These are phyloP conservation scores for Fusarium lyarnte DNA, from an alignment of 2,329 filamentous ascomycete genomes.

Conservation along the genomic window DNA sequence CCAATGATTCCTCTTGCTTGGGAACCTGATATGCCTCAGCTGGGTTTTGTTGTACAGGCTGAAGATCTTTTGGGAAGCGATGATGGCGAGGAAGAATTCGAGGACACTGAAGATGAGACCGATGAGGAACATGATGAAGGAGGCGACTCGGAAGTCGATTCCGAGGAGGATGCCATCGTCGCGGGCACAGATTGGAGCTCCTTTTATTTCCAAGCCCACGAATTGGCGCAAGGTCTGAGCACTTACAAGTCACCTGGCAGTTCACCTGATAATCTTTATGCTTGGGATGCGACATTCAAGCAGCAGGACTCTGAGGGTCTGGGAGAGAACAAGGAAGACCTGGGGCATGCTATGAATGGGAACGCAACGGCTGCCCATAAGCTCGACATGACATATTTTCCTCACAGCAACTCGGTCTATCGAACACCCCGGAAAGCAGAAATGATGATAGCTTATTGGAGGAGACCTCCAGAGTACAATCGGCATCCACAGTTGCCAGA, in stretches of 20 bases:
- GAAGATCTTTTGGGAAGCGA: conserved; percentile 23
- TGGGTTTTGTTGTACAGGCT: conserved; percentile 7
- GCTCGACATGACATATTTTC: conserved; percentile 50
- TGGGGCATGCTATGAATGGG: background rate
- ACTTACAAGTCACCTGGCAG: background rate
- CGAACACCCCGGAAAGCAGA: conserved; percentile 22
- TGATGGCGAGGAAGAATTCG: conserved; percentile 26
- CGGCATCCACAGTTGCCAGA: conserved; percentile 9
- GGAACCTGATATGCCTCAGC: conserved; percentile 22
- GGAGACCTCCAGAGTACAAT: conserved; percentile 26
- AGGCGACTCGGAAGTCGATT: conserved; percentile 24
- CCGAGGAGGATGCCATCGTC: conserved; percentile 1
- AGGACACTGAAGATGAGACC: conserved; percentile 31
- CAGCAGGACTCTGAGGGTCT: background rate
- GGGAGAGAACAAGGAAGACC: background rate
- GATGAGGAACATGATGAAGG: conserved; percentile 31
- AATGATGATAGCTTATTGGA: conserved; percentile 37
- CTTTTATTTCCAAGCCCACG: conserved; percentile 1
- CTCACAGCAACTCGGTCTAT: conserved; percentile 44
- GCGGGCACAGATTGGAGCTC: conserved; percentile 16
- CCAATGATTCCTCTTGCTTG: conserved; percentile 9
- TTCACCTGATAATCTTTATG: conserved; percentile 20
- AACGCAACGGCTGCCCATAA: background rate
- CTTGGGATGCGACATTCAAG: conserved; percentile 18
- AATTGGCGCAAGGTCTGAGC: background rate